Percentiles rank a stretch among this genome's conserved stretches.
Evolutionary conservation across 1,139 yeast species (phyloP).

Genomic region (Yamadazyma aaseri): DNA sequence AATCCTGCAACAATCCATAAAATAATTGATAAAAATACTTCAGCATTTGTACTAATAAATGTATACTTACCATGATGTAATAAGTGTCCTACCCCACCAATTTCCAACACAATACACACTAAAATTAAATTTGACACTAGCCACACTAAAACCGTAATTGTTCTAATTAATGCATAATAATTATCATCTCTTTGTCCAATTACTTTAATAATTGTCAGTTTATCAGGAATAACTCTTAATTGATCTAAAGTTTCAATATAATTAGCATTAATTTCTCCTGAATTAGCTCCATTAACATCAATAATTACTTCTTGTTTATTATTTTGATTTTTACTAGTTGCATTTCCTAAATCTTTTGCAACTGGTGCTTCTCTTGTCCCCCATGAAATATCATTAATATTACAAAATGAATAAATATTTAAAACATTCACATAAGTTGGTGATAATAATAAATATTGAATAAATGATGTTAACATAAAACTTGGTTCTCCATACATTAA

Average conservation of each 20-base stretch:
- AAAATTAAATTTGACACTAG: conserved; percentile 45
- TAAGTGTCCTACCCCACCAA: conserved; percentile 39
- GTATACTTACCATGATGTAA: conserved; percentile 17
- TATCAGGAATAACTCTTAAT: conserved; percentile 32
- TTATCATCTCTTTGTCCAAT: conserved; percentile 33
- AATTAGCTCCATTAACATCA: conserved; percentile 62
- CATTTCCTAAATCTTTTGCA: conserved; percentile 69
- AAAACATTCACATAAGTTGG: conserved; percentile 78
- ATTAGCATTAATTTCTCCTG: conserved; percentile 55
- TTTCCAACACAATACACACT: conserved; percentile 41
- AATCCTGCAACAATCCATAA: conserved; percentile 52
- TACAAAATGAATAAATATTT: conserved; percentile 82
- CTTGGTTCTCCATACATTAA: conserved; percentile 73
- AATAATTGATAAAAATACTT: conserved; percentile 42
- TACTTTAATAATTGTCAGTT: conserved; percentile 18
- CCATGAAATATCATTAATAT: conserved; percentile 94
- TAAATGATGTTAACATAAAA: conserved; percentile 72
- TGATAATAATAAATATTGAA: conserved; percentile 67
- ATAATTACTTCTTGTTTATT: conserved; percentile 67
- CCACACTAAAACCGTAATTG: conserved; percentile 48
- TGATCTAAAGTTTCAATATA: conserved; percentile 53
- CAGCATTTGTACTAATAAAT: conserved; percentile 36
- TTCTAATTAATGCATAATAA: conserved; percentile 46
- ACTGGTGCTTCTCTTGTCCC: conserved; percentile 76
- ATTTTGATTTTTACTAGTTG: conserved; percentile 50